Conservation (phyloP, 2,329 filamentous ascomycete genomes). For the Purpureocillium takamizusanense region DNA sequence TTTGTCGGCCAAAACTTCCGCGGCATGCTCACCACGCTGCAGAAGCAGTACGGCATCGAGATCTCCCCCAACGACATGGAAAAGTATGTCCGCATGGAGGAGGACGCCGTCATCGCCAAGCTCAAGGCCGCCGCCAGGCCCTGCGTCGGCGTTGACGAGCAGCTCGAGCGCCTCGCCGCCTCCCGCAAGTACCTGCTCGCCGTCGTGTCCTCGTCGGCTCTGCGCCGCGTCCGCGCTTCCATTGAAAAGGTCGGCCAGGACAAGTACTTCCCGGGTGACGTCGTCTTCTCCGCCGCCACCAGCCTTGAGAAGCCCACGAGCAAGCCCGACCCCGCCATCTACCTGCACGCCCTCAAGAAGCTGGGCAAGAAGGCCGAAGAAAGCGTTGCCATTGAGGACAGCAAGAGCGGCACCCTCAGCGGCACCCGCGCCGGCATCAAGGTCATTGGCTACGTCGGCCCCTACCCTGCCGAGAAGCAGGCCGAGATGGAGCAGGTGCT, state of each 20-base stretch:
- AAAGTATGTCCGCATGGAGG: slow-evolving; percentile 65
- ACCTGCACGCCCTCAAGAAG: slow-evolving; percentile 66
- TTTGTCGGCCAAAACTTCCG: slow-evolving; percentile 95
- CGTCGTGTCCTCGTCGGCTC: slow-evolving; percentile 73
- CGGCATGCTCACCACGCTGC: slow-evolving; percentile 74
- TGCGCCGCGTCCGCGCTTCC: slow-evolving; percentile 67
- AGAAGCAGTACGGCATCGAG: slow-evolving; percentile 65
- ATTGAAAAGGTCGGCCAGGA: slow-evolving; percentile 72
- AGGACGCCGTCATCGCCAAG: slow-evolving; percentile 76
- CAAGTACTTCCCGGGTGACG: slow-evolving; percentile 67
- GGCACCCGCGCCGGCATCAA: slow-evolving; percentile 67
- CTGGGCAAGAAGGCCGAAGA: slow-evolving; percentile 64
- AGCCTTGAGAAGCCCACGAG: slow-evolving; percentile 71
- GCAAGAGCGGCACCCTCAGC: slow-evolving; percentile 73
- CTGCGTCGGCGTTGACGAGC: slow-evolving; percentile 58
- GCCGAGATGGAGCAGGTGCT: slow-evolving; percentile 57
- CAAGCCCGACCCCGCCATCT: slow-evolving; percentile 88
- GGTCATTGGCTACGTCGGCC: slow-evolving; percentile 77
- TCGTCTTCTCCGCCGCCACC: slow-evolving; percentile 75
- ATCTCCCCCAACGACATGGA: slow-evolving; percentile 62
- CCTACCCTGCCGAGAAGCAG: slow-evolving; percentile 55
- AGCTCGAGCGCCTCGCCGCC: slow-evolving; percentile 55
- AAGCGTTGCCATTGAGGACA: slow-evolving; percentile 79
- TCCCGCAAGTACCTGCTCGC: slow-evolving; percentile 61
- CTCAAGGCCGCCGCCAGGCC: slow-evolving; percentile 58